Evolutionary conservation across 768 basidiomycete species (phyloP), one percentile per base, ranked within the genome.

Genomic region (Mycena maculata): DNA sequence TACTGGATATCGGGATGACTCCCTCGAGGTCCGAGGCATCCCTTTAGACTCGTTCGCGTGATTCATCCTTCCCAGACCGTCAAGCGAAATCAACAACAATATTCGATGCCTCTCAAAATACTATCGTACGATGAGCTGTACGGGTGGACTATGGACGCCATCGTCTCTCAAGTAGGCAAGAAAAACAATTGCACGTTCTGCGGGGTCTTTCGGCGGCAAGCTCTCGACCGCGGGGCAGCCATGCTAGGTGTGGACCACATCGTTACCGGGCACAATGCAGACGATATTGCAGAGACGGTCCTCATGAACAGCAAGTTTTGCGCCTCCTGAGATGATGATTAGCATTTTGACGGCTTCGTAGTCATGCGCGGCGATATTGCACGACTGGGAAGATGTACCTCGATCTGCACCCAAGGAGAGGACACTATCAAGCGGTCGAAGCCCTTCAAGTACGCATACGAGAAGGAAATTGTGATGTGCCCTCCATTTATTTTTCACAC

Each of bases 161-260:
- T 99, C 61, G 97, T 99, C 49, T 86, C 90, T n/a, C 90, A 96
- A 77, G 89, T 99, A 27, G 98, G 98, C 33, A 90, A 88, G 82
- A 98, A 98, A 85, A 98, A 98, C 73, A 99, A 99, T 74, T 99
- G 98, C 79, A 99, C 98, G 0, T 99, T 98, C 80, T 99, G 98
- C 73, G 98, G 98, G 22, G 98, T 99, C 3, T 99, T 99, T 76
- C 85, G 98, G 61, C 86, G 98, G 48, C 98, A 99, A 76, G 98
- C 98, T 1, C 86, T 99, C 27, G 98, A 99, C 80, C 86, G 97
- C 65, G 98, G 98, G 1, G 98, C 97, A 4, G 88, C 92, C 4
- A 87, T 90, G 76, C 82, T 99, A 33, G 85, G 88, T 36, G 96
- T 99, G 16, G 95, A 98, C 70, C 98, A 99, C 75, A 98, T 99